Evolutionary conservation across 768 basidiomycete species (phyloP).

Genomic region (Tricholomella constricta): DNA sequence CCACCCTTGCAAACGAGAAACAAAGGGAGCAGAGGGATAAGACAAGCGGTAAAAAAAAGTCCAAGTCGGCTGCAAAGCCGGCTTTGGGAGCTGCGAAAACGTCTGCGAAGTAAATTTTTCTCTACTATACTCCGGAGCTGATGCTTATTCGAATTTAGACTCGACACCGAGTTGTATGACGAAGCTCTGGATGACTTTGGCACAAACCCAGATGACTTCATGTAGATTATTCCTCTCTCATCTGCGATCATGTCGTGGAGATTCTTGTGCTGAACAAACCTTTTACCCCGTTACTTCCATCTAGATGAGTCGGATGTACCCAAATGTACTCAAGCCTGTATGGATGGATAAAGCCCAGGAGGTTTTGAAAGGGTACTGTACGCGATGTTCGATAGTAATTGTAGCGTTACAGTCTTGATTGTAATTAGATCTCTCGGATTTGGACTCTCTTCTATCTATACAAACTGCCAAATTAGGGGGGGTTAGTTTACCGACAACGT

Average conservation of each 20-base stretch:
- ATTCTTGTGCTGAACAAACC: background rate
- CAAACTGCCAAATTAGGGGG: background rate
- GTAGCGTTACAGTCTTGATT: background rate
- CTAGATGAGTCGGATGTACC: conserved; percentile 6
- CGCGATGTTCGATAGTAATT: background rate
- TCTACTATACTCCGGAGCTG: background rate
- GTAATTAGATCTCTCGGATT: background rate
- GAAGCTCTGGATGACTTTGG: conserved; percentile 92
- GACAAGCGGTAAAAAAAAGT: conserved; percentile 88
- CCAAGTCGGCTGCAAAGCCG: conserved; percentile 71
- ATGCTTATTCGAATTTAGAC: conserved; percentile 40
- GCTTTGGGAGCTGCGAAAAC: conserved; percentile 72
- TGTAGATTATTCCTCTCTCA: conserved; percentile 53
- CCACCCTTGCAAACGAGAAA: conserved; percentile 92
- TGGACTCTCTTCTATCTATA: background rate
- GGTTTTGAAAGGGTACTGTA: conserved; percentile 1
- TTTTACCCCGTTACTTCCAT: background rate
- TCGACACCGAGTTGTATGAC: conserved; percentile 82
- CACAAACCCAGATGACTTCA: conserved; percentile 78
- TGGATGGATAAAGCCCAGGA: conserved; percentile 13
- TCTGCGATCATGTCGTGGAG: background rate
- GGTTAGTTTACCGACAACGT: background rate
- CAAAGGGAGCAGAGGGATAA: conserved; percentile 88
- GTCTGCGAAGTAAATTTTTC: conserved; percentile 53
- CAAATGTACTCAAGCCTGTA: conserved; percentile 1